Evolutionary conservation across 768 basidiomycete species (phyloP).

Genomic region (Tephrocybe sp.): DNA sequence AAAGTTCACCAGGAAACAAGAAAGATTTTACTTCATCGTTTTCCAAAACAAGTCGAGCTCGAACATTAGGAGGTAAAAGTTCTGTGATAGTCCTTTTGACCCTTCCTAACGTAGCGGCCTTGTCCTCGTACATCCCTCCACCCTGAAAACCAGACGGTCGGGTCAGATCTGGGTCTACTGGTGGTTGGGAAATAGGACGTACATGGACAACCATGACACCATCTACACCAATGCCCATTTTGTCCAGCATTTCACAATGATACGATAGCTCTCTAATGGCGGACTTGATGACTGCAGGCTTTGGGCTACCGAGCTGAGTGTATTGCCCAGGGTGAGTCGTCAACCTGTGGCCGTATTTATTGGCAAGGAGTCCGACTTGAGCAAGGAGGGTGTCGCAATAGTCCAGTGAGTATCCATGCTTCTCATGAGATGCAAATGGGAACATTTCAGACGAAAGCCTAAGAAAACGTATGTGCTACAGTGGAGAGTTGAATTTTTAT

Average conservation of each 20-base stretch:
- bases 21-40: constrained; percentile 79
- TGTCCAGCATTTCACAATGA: constrained; percentile 85
- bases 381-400: constrained; percentile 63
- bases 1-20: not conserved
- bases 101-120: constrained; percentile 63
- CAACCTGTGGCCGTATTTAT: constrained; percentile 71
- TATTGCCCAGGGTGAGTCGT: constrained; percentile 91
- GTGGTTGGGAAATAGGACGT: no score
- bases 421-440: constrained; percentile 83
- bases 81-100: constrained; percentile 69
- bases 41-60: constrained; percentile 81
- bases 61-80: constrained; percentile 59
- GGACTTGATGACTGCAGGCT: constrained; percentile 68
- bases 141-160: constrained; percentile 42
- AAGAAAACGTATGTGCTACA: constrained; percentile 78
- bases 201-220: constrained; percentile 84
- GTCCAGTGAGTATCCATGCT: constrained; percentile 78
- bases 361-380: constrained; percentile 64
- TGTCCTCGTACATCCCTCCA: constrained; percentile 84
- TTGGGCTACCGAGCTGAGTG: constrained; percentile 81
- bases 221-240: constrained; percentile 81
- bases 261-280: constrained; percentile 82
- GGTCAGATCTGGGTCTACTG: no score
- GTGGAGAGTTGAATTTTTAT: not conserved
- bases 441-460: constrained; percentile 91